Conservation (phyloP, 2,329 filamentous ascomycete genomes). For the Corniculantispora saksenae region DNA sequence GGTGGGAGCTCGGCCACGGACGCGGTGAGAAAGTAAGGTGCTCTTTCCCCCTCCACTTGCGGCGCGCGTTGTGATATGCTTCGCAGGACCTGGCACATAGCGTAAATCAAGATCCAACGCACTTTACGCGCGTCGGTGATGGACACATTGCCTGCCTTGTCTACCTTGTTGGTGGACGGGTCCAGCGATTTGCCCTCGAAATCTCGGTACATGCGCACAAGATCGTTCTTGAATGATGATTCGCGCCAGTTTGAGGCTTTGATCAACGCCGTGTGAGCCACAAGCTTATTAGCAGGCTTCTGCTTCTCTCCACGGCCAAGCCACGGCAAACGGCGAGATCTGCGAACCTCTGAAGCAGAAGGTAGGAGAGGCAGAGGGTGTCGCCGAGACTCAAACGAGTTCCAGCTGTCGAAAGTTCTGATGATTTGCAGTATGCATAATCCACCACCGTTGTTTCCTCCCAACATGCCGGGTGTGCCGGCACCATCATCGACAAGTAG, state of each 20-base stretch:
- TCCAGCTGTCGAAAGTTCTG: conserved; percentile 63
- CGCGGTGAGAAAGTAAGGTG: conserved; percentile 58
- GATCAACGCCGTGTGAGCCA: conserved; percentile 54
- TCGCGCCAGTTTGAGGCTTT: conserved; percentile 50
- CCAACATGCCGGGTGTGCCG: conserved; percentile 49
- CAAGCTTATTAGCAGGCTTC: conserved; percentile 49
- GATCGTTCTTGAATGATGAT: conserved; percentile 45
- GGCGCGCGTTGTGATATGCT: conserved; percentile 62
- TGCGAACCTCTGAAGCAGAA: not conserved
- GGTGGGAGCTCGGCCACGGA: conserved; percentile 45
- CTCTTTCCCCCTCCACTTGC: conserved; percentile 59
- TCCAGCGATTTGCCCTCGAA: conserved; percentile 66
- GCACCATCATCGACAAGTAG: conserved; percentile 67
- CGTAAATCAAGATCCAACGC: conserved; percentile 76
- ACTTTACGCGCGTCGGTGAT: conserved; percentile 72
- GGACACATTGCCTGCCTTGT: conserved; percentile 54
- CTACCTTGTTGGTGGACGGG: conserved; percentile 47
- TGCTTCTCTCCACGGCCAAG: conserved; percentile 41
- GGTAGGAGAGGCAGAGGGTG: conserved; percentile 71
- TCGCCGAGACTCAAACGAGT: conserved; percentile 59
- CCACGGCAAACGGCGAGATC: conserved; percentile 42
- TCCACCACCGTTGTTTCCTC: conserved; percentile 61
- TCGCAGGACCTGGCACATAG: conserved; percentile 70
- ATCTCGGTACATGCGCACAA: conserved; percentile 67
- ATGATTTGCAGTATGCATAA: conserved; percentile 71